Evolutionary conservation across 768 basidiomycete species (phyloP).

Genomic region (Boletus sensibilis): DNA sequence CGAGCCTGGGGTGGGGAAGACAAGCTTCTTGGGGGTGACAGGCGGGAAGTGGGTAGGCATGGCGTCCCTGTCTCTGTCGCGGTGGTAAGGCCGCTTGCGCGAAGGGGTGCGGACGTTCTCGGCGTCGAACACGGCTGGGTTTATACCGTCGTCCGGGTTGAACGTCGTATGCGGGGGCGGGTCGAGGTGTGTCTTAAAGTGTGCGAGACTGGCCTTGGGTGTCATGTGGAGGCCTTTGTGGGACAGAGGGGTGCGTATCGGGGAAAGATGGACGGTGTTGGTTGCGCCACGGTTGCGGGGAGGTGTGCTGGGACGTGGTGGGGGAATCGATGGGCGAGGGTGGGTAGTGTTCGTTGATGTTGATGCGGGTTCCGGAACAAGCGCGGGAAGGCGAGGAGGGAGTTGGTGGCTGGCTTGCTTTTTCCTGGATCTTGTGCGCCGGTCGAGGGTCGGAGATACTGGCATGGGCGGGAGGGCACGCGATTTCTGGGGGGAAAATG

Average conservation of each 20-base stretch:
- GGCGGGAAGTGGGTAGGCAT: slow-evolving; percentile 31
- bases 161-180: slow-evolving; percentile 48
- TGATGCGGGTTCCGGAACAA: slow-evolving; percentile 28
- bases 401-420: slow-evolving; percentile 15
- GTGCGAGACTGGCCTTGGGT: slow-evolving; percentile 59
- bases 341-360: slow-evolving; percentile 11
- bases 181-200: slow-evolving; percentile 69
- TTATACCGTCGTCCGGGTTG: slow-evolving; percentile 32
- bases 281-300: slow-evolving; percentile 27
- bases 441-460: slow-evolving; percentile 46
- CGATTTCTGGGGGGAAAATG: slow-evolving; percentile 32
- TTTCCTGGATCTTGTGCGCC: slow-evolving; percentile 29
- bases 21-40: slow-evolving; percentile 45
- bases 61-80: slow-evolving; percentile 22
- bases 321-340: slow-evolving; percentile 33
- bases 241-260: slow-evolving; percentile 63
- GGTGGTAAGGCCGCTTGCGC: slow-evolving; percentile 38
- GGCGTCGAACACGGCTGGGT: slow-evolving; percentile 37
- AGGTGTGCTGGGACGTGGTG: slow-evolving; percentile 41
- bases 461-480: slow-evolving; percentile 42
- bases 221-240: slow-evolving; percentile 71
- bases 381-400: slow-evolving; percentile 22
- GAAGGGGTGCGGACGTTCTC: slow-evolving; percentile 46
- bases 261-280: slow-evolving; percentile 48
- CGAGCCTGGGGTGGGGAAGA: slow-evolving; percentile 32